Evolutionary conservation across 306 rosid species (phyloP).

Genomic region (Dryas octopetala): DNA sequence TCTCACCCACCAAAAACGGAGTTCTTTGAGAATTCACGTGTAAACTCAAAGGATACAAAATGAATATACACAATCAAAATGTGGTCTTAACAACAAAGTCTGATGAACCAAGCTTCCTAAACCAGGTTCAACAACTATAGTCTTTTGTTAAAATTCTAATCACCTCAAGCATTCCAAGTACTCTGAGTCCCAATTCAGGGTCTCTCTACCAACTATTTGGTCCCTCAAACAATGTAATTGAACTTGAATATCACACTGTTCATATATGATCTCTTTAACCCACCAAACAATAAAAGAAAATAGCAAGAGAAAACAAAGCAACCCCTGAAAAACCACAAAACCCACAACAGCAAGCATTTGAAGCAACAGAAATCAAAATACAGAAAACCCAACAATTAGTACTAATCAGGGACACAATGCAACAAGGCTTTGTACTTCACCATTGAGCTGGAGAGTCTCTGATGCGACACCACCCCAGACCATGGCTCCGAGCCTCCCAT

Average conservation of each 20-base stretch:
- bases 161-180: neutral
- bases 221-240: neutral
- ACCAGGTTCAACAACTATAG: neutral
- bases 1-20: neutral
- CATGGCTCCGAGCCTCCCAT: constrained; percentile 96
- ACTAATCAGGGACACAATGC: neutral
- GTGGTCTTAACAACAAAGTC: neutral
- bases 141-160: neutral
- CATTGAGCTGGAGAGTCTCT: constrained; percentile 85
- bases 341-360: neutral
- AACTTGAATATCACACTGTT: neutral
- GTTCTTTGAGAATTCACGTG: neutral
- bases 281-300: too few species aligned
- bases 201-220: neutral
- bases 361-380: neutral
- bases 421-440: constrained; percentile 30
- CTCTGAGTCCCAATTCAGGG: neutral
- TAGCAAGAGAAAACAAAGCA: neutral
- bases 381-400: neutral
- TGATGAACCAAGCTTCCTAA: neutral
- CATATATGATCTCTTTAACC: neutral
- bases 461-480: constrained; percentile 79
- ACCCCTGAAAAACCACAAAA: neutral
- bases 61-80: neutral
- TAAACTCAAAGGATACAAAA: neutral